A percentile compares a stretch with the other conserved stretches of the same genome.
Evolutionary conservation across 805 yeast species (phyloP).

Genomic region (Nadsonia fulvescens): DNA sequence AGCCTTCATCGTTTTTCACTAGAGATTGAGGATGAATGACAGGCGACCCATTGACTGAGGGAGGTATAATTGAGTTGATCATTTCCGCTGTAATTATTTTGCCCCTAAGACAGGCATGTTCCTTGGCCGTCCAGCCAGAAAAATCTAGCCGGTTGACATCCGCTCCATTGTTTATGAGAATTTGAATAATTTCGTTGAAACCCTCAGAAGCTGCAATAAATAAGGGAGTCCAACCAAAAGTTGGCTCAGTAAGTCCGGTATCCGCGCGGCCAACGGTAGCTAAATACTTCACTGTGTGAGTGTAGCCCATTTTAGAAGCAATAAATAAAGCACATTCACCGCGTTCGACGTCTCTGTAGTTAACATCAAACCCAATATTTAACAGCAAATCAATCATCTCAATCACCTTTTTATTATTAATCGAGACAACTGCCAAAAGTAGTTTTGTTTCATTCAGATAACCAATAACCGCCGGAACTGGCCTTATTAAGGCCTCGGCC

Average conservation of each 20-base stretch:
- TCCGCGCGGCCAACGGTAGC: slow-evolving; percentile 46
- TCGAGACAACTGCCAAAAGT: too few species aligned
- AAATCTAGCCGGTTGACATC: slow-evolving; percentile 43
- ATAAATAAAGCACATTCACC: slow-evolving; percentile 78
- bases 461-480: too few species aligned
- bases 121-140: slow-evolving; percentile 96
- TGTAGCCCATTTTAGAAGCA: slow-evolving; percentile 48
- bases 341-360: slow-evolving; percentile 38
- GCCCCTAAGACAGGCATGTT: slow-evolving; percentile 84
- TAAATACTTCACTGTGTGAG: slow-evolving; percentile 33
- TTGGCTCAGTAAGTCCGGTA: slow-evolving; percentile 54
- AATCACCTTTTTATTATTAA: slow-evolving; percentile 13
- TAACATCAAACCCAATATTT: slow-evolving; percentile 36
- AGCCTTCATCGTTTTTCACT: too few species aligned
- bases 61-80: slow-evolving; percentile 20
- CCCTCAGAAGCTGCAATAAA: slow-evolving; percentile 87
- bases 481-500: slow-evolving; percentile 21
- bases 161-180: slow-evolving; percentile 35
- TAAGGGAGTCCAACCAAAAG: slow-evolving; percentile 90
- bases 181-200: slow-evolving; percentile 32
- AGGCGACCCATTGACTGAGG: slow-evolving; percentile 1
- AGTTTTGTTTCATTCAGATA: too few species aligned
- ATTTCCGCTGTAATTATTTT: slow-evolving; percentile 52
- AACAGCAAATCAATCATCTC: slow-evolving; percentile 37
- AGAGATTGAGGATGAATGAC: too few species aligned